Conservation (phyloP, 2,329 filamentous ascomycete genomes). For the Colletotrichum sp. region DNA sequence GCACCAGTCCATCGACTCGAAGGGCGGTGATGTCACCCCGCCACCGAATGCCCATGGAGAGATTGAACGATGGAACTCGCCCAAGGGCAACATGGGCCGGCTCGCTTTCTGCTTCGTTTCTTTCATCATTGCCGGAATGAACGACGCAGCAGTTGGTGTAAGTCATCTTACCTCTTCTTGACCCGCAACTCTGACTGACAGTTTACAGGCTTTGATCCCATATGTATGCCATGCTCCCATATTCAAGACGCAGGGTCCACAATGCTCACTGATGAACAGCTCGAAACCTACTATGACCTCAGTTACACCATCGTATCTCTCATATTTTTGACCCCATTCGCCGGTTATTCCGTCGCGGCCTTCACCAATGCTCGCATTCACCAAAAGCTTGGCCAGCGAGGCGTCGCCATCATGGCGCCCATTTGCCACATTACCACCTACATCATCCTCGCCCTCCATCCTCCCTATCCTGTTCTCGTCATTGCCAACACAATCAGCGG, state of each 20-base stretch:
- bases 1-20: background rate
- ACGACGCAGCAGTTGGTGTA: conserved; percentile 67
- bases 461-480: conserved; percentile 68
- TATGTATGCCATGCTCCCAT: conserved; percentile 30
- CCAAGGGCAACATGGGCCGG: conserved; percentile 33
- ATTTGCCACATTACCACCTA: conserved; percentile 67
- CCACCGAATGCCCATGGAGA: conserved; percentile 7
- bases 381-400: conserved; percentile 66
- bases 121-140: conserved; percentile 66
- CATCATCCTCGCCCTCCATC: conserved; percentile 63
- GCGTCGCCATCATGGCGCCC: conserved; percentile 67
- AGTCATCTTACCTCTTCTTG: conserved; percentile 5
- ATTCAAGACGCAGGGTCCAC: rapidly evolving
- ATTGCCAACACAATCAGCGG: conserved; percentile 68
- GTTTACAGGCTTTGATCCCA: conserved; percentile 40
- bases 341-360: conserved; percentile 66
- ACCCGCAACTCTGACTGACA: background rate
- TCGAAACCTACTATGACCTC: conserved; percentile 66
- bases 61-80: conserved; percentile 39
- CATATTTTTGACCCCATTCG: conserved; percentile 67
- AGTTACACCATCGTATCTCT: conserved; percentile 66
- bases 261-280: conserved; percentile 34
- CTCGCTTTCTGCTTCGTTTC: conserved; percentile 56
- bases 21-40: background rate
- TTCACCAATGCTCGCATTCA: conserved; percentile 67